Percentiles rank a stretch among this genome's conserved stretches.
phyloP scores from a whole-genome alignment of 108 stramenopile genomes.

The Cyclotella kingstonii region DNA sequence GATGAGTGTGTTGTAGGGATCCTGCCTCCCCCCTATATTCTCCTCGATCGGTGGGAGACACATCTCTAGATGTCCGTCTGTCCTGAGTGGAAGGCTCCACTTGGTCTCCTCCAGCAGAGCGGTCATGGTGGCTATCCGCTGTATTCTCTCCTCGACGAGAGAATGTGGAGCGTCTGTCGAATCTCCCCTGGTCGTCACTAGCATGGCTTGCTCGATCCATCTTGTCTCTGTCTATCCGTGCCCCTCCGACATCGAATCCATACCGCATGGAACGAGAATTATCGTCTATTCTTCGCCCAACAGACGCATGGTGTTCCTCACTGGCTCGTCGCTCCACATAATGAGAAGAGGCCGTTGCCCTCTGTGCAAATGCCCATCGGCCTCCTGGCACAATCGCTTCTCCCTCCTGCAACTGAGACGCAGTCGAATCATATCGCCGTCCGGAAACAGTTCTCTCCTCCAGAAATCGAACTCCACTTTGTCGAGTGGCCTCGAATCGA shows the following conservation, averaged over 20 bases:
- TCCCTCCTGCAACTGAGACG: neutral
- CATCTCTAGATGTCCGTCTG: too few relatives aligned
- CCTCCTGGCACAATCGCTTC: neutral
- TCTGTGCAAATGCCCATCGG: conserved; percentile 6
- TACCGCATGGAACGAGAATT: neutral
- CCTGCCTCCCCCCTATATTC: neutral
- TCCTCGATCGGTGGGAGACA: neutral
- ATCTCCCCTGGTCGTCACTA: too few relatives aligned
- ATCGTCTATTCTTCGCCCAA: neutral
- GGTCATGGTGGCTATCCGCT: too few relatives aligned
- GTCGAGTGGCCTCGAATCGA: neutral
- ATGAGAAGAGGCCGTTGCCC: neutral
- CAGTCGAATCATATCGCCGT: neutral
- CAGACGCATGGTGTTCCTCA: neutral
- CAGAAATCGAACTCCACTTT: too few relatives aligned
- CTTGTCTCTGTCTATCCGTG: too few relatives aligned
- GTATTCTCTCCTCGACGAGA: too few relatives aligned
- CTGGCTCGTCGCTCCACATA: neutral
- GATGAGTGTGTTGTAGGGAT: too few relatives aligned
- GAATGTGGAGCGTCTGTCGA: too few relatives aligned
- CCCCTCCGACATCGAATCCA: too few relatives aligned
- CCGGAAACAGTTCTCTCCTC: neutral
- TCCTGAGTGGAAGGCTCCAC: too few relatives aligned
- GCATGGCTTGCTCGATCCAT: too few relatives aligned
- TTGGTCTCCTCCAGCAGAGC: neutral